Conservation (phyloP, 306 rosid species). For the Coriaria nepalensis region DNA sequence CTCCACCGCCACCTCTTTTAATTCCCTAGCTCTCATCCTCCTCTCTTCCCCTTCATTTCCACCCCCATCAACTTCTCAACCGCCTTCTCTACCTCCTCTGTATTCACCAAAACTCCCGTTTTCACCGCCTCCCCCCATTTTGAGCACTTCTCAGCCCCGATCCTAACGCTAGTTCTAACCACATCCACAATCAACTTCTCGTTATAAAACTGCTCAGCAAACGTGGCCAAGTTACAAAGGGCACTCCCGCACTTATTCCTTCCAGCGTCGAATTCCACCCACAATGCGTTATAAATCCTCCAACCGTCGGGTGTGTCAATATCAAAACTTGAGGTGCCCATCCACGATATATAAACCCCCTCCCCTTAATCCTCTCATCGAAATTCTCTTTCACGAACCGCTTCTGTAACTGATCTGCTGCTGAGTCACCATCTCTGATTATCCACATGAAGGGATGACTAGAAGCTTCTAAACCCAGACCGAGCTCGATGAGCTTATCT, state of each 20-base stretch:
- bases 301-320: slow-evolving; percentile 22
- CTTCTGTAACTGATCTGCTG: slow-evolving; percentile 17
- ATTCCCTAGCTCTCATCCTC: slow-evolving; percentile 19
- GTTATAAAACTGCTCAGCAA: slow-evolving; percentile 40
- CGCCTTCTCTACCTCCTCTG: slow-evolving; percentile 23
- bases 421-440: background rate
- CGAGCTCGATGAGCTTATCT: slow-evolving; percentile 21
- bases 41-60: slow-evolving; percentile 25
- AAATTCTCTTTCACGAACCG: slow-evolving; percentile 9
- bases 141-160: slow-evolving; percentile 26
- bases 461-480: slow-evolving; percentile 24
- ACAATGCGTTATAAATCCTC: slow-evolving; percentile 57
- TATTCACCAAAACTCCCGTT: slow-evolving; percentile 27
- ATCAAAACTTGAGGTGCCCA: slow-evolving; percentile 27
- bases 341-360: slow-evolving; percentile 13
- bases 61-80: slow-evolving; percentile 27
- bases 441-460: slow-evolving; percentile 27
- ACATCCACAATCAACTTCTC: slow-evolving; percentile 30
- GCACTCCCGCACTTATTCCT: slow-evolving; percentile 41
- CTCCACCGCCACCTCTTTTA: slow-evolving; percentile 28
- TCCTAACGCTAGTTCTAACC: slow-evolving; percentile 22
- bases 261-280: slow-evolving; percentile 66
- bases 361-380: slow-evolving; percentile 9
- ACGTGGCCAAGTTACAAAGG: slow-evolving; percentile 51
- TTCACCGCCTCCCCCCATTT: slow-evolving; percentile 32